Evolutionary conservation across 2,329 filamentous ascomycete species (phyloP), one percentile per base, ranked within the genome.

Genomic region (Aspergillus amoenus): DNA sequence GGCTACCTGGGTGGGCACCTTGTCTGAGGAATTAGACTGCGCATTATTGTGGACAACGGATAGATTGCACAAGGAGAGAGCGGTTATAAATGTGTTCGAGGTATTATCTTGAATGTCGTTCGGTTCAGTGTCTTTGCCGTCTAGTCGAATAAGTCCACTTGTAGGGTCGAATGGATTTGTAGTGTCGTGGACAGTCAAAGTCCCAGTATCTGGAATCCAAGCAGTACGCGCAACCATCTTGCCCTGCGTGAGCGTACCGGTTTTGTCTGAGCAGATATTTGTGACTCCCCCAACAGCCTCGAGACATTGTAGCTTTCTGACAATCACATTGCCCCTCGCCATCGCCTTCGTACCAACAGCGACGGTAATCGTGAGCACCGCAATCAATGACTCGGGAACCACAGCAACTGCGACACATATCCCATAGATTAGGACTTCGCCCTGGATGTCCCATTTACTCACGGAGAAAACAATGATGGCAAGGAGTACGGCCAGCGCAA

Each of bases 401-500:
- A 87, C 86, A 7, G 82, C 83, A 58, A 87, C 67, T 59, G 80
- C 81, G 43, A 81, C 82, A n/a, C 79, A 80, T 34, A 83, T 81
- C 12, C 79, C 80, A 72, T 86, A 86, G 61, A 86, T 85, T 53
- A 83, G 78, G 50, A 85, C 82, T 66, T 86, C 82, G 52, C 81
- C 79, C 15, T 81, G 78, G 39, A 82, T 75, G 56, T 82, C 75
- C 69, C 84, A 85, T 30, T 78, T 70, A 70, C 82, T 86, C 57
- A 83, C 83, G 2, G 81, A 84, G 61, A 86, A 82, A 21, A 87
- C 83, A 63, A 87, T 85, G 63, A 87, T 83, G 11, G 84, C 83
- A 45, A 85, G 77, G 9, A 87, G 64, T 42, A 87, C 79, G 5
- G 84, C 92, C 50, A 91, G 83, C 46, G 81, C 86, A 68, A 96